phyloP scores from a whole-genome alignment of 306 rosid species.

The Quillaja saponaria region DNA sequence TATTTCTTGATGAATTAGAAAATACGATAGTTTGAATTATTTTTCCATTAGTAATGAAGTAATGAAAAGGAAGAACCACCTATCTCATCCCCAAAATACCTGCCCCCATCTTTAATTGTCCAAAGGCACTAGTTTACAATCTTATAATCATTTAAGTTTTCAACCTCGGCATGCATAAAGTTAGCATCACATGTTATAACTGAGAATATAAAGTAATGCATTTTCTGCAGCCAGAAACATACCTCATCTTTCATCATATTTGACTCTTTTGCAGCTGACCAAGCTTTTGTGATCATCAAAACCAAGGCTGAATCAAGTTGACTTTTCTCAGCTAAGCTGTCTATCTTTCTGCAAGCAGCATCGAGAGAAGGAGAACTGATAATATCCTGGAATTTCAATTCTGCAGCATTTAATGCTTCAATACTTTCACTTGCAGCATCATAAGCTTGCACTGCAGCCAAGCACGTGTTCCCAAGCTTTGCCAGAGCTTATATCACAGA shows the following conservation, averaged over 20 bases:
- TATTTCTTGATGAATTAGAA: no score
- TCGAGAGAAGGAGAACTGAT: conserved; percentile 78
- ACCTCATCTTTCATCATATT: conserved; percentile 89
- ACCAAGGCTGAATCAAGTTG: conserved; percentile 86
- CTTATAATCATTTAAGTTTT: conserved; percentile 13
- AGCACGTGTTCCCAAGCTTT: conserved; percentile 69
- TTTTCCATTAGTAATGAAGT: no score
- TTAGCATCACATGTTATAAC: background rate
- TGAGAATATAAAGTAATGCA: conserved; percentile 12
- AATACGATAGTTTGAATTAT: no score
- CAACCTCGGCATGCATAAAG: conserved; percentile 7
- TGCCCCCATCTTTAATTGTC: no score
- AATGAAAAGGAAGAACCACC: no score
- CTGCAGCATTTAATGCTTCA: conserved; percentile 82
- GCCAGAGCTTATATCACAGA: conserved; percentile 54
- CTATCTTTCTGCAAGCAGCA: conserved; percentile 94
- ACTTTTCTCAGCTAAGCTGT: conserved; percentile 79
- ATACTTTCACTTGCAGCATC: conserved; percentile 78
- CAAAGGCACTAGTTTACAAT: conserved; percentile 14
- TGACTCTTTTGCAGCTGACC: conserved; percentile 92
- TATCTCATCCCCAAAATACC: no score
- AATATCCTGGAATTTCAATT: conserved; percentile 89
- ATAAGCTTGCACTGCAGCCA: conserved; percentile 81
- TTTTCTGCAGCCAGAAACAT: conserved; percentile 24
- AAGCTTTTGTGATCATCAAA: conserved; percentile 95